These are phyloP conservation scores for Pachysandra terminalis DNA, from an alignment of 164 flowering plant species.

Conservation along the genomic window DNA sequence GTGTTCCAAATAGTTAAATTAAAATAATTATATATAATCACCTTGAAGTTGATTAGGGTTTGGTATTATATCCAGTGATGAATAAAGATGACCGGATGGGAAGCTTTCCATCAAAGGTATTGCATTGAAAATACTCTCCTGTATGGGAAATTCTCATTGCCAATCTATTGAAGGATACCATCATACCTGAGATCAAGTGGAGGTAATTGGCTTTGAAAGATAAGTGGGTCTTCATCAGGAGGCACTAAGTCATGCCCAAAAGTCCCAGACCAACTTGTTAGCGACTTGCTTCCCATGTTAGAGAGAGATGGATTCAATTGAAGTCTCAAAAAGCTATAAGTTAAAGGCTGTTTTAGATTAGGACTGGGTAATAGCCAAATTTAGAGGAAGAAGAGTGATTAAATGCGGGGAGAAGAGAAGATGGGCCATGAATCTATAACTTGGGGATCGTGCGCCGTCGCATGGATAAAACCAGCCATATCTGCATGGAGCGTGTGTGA, in stretches of 20 bases:
- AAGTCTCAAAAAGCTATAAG: background rate
- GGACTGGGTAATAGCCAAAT: slow-evolving; percentile 1
- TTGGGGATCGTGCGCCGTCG: slow-evolving; percentile 46
- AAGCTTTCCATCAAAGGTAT: slow-evolving; percentile 27
- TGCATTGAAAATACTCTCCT: slow-evolving; percentile 15
- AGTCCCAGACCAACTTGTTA: background rate
- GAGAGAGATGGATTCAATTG: background rate
- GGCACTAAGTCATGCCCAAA: slow-evolving; percentile 4
- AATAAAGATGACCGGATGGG: slow-evolving; percentile 20
- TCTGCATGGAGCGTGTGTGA: slow-evolving; percentile 11
- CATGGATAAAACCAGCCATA: slow-evolving; percentile 22
- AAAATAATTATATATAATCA: no score
- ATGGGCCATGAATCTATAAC: slow-evolving; percentile 13
- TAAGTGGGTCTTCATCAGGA: slow-evolving; percentile 20
- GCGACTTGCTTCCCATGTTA: slow-evolving; percentile 12
- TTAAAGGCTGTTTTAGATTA: slow-evolving; percentile 1
- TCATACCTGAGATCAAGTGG: slow-evolving; percentile 22
- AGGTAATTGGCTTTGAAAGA: slow-evolving; percentile 12
- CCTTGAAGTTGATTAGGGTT: slow-evolving; percentile 18
- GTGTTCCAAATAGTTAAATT: no score
- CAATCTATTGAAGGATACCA: slow-evolving; percentile 16
- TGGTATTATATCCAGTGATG: slow-evolving; percentile 21
- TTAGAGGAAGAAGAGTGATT: background rate
- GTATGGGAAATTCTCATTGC: slow-evolving; percentile 20
- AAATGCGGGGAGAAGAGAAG: background rate